Conservation (phyloP, 306 rosid genomes). For the Begonia masoniana region DNA sequence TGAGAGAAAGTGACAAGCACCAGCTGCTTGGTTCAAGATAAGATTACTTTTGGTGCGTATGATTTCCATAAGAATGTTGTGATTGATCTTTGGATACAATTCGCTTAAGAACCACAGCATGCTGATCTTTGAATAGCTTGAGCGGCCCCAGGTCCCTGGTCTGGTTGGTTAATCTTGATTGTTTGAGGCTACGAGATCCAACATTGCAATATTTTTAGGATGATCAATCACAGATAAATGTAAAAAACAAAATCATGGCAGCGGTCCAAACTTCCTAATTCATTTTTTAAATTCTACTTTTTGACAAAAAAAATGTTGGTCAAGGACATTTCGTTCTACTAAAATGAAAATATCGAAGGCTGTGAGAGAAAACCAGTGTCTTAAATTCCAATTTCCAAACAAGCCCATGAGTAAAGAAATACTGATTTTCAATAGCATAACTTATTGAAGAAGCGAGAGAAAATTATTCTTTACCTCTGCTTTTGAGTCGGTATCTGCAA, state of each 20-base stretch:
- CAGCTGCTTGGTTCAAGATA: conserved; percentile 31
- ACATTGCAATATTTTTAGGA: background rate
- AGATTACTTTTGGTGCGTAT: conserved; percentile 35
- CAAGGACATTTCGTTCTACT: no score
- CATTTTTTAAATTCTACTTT: no score
- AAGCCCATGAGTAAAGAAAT: no score
- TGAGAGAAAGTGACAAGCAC: conserved; percentile 28
- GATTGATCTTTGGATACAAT: conserved; percentile 6
- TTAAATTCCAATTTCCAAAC: no score
- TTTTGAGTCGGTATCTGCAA: conserved; percentile 81
- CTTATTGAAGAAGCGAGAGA: no score
- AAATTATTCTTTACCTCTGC: conserved; percentile 41
- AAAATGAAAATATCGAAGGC: background rate
- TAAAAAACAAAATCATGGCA: background rate
- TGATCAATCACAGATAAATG: background rate
- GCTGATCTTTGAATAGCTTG: conserved; percentile 65
- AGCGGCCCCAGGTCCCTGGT: conserved; percentile 58
- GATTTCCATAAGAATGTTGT: conserved; percentile 17
- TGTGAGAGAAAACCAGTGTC: no score
- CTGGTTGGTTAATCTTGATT: conserved; percentile 77
- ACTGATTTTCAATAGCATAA: no score
- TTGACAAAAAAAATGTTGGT: no score
- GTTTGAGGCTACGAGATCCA: conserved; percentile 56
- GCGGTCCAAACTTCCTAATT: no score
- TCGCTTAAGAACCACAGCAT: conserved; percentile 70